Evolutionary conservation across 768 basidiomycete species (phyloP).

Genomic region (Mrakia frigida): DNA sequence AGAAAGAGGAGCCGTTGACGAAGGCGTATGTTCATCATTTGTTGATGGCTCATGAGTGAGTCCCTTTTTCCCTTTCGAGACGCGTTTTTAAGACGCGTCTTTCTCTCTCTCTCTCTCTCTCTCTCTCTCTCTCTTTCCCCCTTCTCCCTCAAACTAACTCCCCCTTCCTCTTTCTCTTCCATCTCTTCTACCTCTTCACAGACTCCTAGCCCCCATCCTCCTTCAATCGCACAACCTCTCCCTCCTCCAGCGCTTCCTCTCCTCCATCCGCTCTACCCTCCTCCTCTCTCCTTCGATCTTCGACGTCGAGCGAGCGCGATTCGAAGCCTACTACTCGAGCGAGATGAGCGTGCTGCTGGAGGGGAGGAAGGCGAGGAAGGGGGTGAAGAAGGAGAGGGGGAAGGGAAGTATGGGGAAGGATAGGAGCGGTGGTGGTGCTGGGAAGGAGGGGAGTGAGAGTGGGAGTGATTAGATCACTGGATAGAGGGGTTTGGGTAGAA

Average conservation of each 20-base stretch:
- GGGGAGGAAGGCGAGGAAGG: not conserved
- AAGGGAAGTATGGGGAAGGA: slow-evolving; percentile 6
- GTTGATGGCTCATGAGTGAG: slow-evolving; percentile 27
- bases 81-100: not conserved
- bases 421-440: not conserved
- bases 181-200: not conserved
- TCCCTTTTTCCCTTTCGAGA: not conserved
- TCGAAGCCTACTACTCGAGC: not conserved
- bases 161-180: not conserved
- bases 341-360: not conserved
- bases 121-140: not conserved
- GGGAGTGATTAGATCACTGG: not conserved
- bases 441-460: not conserved
- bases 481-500: too few species aligned
- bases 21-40: slow-evolving; percentile 21
- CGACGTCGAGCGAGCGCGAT: not conserved
- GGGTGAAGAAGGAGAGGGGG: slow-evolving; percentile 10
- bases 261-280: slow-evolving; percentile 7
- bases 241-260: slow-evolving; percentile 1
- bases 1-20: not conserved
- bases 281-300: too few species aligned
- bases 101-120: not conserved
- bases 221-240: slow-evolving; percentile 17
- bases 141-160: not conserved
- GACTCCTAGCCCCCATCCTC: slow-evolving; percentile 3